Evolutionary conservation across 1,139 yeast species (phyloP).

Genomic region (Ashbya aceris): DNA sequence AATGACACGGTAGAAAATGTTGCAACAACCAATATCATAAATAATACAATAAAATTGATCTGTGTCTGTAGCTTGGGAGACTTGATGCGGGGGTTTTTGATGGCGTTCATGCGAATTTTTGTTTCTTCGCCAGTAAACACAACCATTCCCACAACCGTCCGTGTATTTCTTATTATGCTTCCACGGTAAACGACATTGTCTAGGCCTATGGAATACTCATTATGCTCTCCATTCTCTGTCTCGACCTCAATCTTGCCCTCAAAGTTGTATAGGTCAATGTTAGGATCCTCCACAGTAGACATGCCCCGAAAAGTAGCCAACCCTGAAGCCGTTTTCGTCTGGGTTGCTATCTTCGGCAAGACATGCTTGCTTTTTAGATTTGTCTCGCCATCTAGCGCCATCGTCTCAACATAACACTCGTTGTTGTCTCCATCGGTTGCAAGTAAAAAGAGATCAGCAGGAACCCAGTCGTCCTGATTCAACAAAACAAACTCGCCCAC

Average conservation of each 20-base stretch:
- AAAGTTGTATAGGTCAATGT: constrained; percentile 80
- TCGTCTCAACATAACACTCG: constrained; percentile 82
- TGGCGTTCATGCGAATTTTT: constrained; percentile 90
- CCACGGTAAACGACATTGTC: constrained; percentile 86
- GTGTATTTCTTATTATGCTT: constrained; percentile 76
- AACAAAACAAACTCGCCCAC: constrained; percentile 80
- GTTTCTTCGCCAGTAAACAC: constrained; percentile 94
- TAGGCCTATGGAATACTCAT: constrained; percentile 55
- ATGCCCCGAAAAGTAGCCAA: constrained; percentile 43
- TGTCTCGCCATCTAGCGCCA: constrained; percentile 97
- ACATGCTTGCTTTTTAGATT: constrained; percentile 71
- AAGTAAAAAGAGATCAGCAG: constrained; percentile 75
- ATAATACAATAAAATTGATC: constrained; percentile 72
- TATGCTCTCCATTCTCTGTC: constrained; percentile 19
- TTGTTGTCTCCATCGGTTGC: constrained; percentile 56
- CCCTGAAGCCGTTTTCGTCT: constrained; percentile 41
- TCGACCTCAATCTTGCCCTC: constrained; percentile 54
- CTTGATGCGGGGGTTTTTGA: constrained; percentile 79
- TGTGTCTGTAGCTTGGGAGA: constrained; percentile 84
- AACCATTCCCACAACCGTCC: constrained; percentile 64
- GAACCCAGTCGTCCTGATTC: constrained; percentile 80
- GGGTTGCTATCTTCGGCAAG: constrained; percentile 48
- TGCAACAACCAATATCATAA: constrained; percentile 80
- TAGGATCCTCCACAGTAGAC: constrained; percentile 80
- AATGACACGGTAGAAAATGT: constrained; percentile 70